phyloP scores from a whole-genome alignment of 352 stramenopile genomes.

The Phytophthora fragariaefolia region DNA sequence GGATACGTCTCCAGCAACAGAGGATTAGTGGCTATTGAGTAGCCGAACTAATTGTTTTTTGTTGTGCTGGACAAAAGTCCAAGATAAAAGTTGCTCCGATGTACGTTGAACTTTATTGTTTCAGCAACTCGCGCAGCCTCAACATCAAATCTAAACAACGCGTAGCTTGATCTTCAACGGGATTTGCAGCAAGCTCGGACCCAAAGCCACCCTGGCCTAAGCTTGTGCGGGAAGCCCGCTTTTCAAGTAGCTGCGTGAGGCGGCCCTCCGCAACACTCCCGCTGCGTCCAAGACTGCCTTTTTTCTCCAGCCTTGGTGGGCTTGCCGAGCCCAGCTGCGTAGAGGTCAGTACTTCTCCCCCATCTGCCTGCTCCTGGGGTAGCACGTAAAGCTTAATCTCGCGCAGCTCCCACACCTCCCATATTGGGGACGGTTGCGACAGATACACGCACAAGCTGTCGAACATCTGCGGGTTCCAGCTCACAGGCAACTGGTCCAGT shows the following conservation, averaged over 20 bases:
- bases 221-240: conserved; percentile 12
- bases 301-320: conserved; percentile 11
- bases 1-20: conserved; percentile 20
- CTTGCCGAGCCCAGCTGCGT: neutral
- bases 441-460: conserved; percentile 61
- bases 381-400: conserved; percentile 51
- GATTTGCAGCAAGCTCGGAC: conserved; percentile 4
- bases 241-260: conserved; percentile 24
- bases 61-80: neutral
- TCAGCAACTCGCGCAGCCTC: conserved; percentile 28
- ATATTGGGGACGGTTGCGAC: conserved; percentile 63
- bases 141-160: conserved; percentile 38
- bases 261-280: conserved; percentile 13
- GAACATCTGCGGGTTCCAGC: conserved; percentile 44
- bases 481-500: conserved; percentile 50
- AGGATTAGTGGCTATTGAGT: neutral
- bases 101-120: conserved; percentile 3
- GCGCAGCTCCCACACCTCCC: conserved; percentile 65
- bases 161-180: conserved; percentile 23
- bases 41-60: neutral
- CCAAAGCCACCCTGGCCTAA: conserved; percentile 1
- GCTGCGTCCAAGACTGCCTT: neutral
- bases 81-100: neutral
- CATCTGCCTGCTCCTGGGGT: conserved; percentile 9
- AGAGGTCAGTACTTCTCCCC: neutral